Percentiles rank a stretch among this genome's conserved stretches.
phyloP scores from a whole-genome alignment of 768 basidiomycete species.

The Dendrothele bispora region DNA sequence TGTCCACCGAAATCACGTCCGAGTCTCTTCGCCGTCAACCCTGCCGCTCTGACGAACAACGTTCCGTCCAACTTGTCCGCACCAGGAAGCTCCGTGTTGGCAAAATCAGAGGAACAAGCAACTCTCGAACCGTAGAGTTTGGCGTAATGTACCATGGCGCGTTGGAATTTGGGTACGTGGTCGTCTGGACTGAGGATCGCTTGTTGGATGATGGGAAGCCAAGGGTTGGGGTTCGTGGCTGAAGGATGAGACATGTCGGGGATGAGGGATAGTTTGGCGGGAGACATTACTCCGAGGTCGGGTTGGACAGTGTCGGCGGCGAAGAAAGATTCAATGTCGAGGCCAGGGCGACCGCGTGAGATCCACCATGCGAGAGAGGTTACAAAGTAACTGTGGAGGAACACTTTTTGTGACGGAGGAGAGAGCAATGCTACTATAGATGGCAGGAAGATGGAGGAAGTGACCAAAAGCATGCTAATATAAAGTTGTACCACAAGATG shows the following conservation, averaged over 20 bases:
- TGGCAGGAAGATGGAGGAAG: conserved; percentile 61
- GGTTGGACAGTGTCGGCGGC: conserved; percentile 21
- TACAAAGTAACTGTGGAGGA: conserved; percentile 62
- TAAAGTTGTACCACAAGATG: conserved; percentile 5
- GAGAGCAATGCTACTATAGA: conserved; percentile 43
- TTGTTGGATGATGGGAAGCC: conserved; percentile 56
- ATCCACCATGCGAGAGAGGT: conserved; percentile 54
- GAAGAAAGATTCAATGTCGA: conserved; percentile 54
- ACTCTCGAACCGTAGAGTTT: conserved; percentile 41
- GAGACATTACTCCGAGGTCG: conserved; percentile 14
- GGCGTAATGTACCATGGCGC: conserved; percentile 49
- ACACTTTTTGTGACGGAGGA: conserved; percentile 42
- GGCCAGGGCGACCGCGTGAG: conserved; percentile 50
- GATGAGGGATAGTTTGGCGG: conserved; percentile 21
- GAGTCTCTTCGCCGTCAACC: conserved; percentile 35
- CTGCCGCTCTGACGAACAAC: conserved; percentile 59
- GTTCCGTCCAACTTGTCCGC: conserved; percentile 58
- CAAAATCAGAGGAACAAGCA: conserved; percentile 19
- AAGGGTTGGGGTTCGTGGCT: conserved; percentile 49
- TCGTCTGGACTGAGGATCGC: conserved; percentile 61
- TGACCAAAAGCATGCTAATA: conserved; percentile 69
- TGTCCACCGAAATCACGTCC: conserved; percentile 1
- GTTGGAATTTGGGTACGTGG: conserved; percentile 48
- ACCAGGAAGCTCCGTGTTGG: conserved; percentile 45
- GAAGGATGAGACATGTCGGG: conserved; percentile 29